Conservation (phyloP, 306 rosid genomes). For the Castanopsis chinensis region DNA sequence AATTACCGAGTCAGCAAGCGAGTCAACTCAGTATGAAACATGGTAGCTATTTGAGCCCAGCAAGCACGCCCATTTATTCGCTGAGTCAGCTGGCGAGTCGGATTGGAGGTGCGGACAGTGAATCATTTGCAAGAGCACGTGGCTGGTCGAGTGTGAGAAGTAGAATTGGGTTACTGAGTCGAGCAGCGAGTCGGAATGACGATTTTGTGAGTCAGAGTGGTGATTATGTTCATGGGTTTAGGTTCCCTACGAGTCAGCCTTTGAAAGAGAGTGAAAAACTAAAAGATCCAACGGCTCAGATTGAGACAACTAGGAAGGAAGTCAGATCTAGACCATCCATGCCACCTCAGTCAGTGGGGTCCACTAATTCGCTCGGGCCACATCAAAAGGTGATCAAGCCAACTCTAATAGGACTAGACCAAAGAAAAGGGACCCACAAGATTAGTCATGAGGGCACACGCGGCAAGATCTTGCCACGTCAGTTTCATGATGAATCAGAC, state of each 20-base stretch:
- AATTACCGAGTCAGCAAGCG: constrained; percentile 13
- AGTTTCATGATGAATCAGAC: constrained; percentile 17
- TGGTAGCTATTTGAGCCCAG: constrained; percentile 17
- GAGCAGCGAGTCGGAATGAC: constrained; percentile 10
- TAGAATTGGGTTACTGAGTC: constrained; percentile 23
- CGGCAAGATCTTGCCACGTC: constrained; percentile 5
- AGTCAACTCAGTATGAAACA: constrained; percentile 16
- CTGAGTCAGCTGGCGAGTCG: constrained; percentile 20
- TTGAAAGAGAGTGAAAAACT: constrained; percentile 5
- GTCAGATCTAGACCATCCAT: not conserved
- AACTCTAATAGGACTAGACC: constrained; percentile 30
- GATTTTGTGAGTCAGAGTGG: constrained; percentile 21
- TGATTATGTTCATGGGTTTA: constrained; percentile 46
- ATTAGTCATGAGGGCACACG: not conserved
- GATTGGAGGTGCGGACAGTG: not conserved
- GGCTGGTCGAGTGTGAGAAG: constrained; percentile 13
- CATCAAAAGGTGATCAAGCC: constrained; percentile 39
- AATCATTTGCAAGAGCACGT: constrained; percentile 12
- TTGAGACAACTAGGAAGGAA: not conserved
- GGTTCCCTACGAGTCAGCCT: constrained; percentile 39
- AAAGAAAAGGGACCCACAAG: constrained; percentile 7
- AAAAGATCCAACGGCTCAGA: constrained; percentile 14
- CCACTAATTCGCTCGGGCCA: not conserved
- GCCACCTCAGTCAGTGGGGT: constrained; percentile 1
- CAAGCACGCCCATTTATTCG: constrained; percentile 15